Conservation (phyloP, 805 yeast species). For the Yamadazyma sp. region DNA sequence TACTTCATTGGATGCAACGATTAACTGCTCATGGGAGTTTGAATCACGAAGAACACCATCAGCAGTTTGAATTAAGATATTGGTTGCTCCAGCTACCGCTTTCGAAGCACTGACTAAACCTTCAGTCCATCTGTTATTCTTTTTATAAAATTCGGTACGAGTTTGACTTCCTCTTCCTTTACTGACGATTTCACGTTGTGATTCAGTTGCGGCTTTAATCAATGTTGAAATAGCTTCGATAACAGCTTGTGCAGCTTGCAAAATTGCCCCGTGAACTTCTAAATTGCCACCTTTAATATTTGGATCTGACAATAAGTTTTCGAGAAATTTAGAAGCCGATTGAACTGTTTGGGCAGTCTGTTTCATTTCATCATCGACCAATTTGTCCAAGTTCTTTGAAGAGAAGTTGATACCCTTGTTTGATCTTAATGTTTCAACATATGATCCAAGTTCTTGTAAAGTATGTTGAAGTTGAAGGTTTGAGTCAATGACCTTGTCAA, state of each 20-base stretch:
- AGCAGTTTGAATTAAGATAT: conserved; percentile 77
- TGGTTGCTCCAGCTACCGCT: conserved; percentile 81
- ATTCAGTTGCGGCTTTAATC: conserved; percentile 71
- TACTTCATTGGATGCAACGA: conserved; percentile 88
- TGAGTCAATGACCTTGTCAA: conserved; percentile 73
- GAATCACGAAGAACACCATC: conserved; percentile 68
- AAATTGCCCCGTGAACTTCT: conserved; percentile 72
- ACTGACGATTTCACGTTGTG: conserved; percentile 78
- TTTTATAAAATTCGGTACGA: conserved; percentile 74
- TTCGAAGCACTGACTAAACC: conserved; percentile 88
- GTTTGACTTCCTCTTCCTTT: conserved; percentile 65
- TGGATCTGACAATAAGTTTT: conserved; percentile 51
- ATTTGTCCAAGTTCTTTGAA: conserved; percentile 58
- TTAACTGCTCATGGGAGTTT: conserved; percentile 77
- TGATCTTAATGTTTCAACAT: conserved; percentile 53
- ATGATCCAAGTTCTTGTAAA: conserved; percentile 54
- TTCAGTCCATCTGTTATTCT: conserved; percentile 90
- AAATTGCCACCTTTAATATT: conserved; percentile 53
- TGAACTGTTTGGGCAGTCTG: conserved; percentile 69
- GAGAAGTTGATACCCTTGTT: conserved; percentile 25
- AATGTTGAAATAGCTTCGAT: conserved; percentile 73
- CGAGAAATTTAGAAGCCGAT: conserved; percentile 60
- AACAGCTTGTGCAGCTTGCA: conserved; percentile 75
- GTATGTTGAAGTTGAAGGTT: conserved; percentile 72
- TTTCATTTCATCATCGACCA: conserved; percentile 71